Evolutionary conservation across 495 filamentous ascomycete species (phyloP).

Genomic region (Aspergillus nanangensis): DNA sequence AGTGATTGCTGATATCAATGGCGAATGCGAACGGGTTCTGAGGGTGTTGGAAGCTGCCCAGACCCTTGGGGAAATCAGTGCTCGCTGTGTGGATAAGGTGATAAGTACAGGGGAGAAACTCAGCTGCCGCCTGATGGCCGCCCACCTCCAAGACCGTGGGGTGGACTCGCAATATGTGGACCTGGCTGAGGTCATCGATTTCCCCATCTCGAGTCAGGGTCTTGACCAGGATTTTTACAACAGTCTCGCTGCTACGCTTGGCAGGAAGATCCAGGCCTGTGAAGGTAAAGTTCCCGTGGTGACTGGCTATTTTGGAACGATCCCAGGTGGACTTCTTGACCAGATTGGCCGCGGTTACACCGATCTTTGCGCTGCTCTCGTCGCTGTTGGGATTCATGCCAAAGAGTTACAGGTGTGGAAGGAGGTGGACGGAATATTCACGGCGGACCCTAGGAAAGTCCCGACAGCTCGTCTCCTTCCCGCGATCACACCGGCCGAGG

Average conservation of each 20-base stretch:
- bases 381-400: conserved; percentile 72
- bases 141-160: conserved; percentile 69
- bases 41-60: conserved; percentile 57
- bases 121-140: conserved; percentile 81
- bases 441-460: conserved; percentile 82
- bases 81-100: conserved; percentile 80
- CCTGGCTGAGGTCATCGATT: conserved; percentile 68
- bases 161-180: conserved; percentile 85
- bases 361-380: conserved; percentile 80
- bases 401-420: conserved; percentile 90
- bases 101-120: conserved; percentile 93
- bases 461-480: conserved; percentile 73
- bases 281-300: conserved; percentile 69
- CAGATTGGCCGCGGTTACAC: conserved; percentile 85
- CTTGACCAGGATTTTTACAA: conserved; percentile 81
- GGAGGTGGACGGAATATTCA: conserved; percentile 90
- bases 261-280: conserved; percentile 63
- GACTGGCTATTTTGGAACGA: conserved; percentile 85
- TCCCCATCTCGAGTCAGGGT: conserved; percentile 49
- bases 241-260: conserved; percentile 57
- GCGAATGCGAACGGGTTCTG: conserved; percentile 63
- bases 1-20: conserved; percentile 58
- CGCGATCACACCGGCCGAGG: conserved; percentile 80
- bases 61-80: conserved; percentile 66
- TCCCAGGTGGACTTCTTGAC: conserved; percentile 73